Evolutionary conservation across 2,329 filamentous ascomycete genomes (phyloP), one percentile per base, ranked within the genome.

Genomic region (Ciborinia camelliae): DNA sequence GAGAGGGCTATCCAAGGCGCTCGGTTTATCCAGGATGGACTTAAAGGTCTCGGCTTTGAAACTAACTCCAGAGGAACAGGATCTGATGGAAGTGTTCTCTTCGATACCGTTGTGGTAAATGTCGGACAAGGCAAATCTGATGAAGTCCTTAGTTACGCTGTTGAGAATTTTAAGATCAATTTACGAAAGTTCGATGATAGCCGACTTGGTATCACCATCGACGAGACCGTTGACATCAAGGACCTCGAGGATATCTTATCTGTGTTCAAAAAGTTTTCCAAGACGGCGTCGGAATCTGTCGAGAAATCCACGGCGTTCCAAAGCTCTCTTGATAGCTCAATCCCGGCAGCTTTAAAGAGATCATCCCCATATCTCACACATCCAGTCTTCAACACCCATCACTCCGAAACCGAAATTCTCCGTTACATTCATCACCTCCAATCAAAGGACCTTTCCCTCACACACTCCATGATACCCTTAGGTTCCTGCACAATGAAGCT

Each of bases 401-500:
- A 96, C 78, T 97, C 92, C 2, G 94, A 98, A 79, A 97, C 94
- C 0, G 92, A 97, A 77, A 85, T 98, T 72, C 82, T 98, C 59
- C 89, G 94, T 51, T 98, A 98, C 79, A 97, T 98, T 72, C 84
- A 94, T 75, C 91, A 97, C 75, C 82, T 98, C 6, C 90, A 96
- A 76, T 96, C 92, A 59, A 97, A 96, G 81, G 94, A 98, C 75
- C 81, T 98, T 18, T 97, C 94, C 1, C 83, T 97, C 6, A 91
- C 93, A 2, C 94, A 98, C 79, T 97, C 93, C 20, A 98, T 98
- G 94, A 98, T 98, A 67, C 92, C 94, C 2, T 85, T 98, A 1
- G 94, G 94, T 26, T 97, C 94, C 1, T 98, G 94, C 81, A 98
- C 94, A 18, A 98, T 98, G 94, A 98, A 98, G 82, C 86, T 97